phyloP scores from a whole-genome alignment of 441 rosid genomes.

The Sinapis alba region DNA sequence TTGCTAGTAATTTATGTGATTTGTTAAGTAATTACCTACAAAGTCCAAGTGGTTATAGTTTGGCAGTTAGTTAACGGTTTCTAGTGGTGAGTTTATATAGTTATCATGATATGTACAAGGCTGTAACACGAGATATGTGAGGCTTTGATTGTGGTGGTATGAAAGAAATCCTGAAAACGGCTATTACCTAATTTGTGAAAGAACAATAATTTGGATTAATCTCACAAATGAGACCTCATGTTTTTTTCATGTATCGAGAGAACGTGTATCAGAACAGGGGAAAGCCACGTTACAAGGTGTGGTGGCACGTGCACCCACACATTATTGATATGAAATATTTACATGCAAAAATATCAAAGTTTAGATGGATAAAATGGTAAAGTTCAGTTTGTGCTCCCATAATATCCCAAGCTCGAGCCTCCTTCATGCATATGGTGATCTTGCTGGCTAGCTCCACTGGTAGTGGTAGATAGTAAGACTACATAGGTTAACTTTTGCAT shows the following conservation, averaged over 20 bases:
- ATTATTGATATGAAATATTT: too few relatives aligned
- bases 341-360: too few relatives aligned
- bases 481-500: background rate
- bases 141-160: background rate
- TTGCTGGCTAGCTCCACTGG: too few relatives aligned
- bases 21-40: background rate
- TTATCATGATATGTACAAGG: background rate
- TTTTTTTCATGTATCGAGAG: background rate
- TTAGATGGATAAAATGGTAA: too few relatives aligned
- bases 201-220: background rate
- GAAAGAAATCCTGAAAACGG: background rate
- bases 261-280: background rate
- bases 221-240: background rate
- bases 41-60: background rate
- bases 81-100: background rate
- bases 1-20: constrained; percentile 5
- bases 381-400: too few relatives aligned
- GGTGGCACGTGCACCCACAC: too few relatives aligned
- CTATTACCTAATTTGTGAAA: background rate
- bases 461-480: too few relatives aligned
- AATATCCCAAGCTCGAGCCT: too few relatives aligned
- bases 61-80: constrained; percentile 2
- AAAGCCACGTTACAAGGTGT: too few relatives aligned
- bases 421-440: too few relatives aligned
- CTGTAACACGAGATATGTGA: background rate